Conservation (phyloP, 176 grass and related monocot species). For the Dendrocalamus sinicus region DNA sequence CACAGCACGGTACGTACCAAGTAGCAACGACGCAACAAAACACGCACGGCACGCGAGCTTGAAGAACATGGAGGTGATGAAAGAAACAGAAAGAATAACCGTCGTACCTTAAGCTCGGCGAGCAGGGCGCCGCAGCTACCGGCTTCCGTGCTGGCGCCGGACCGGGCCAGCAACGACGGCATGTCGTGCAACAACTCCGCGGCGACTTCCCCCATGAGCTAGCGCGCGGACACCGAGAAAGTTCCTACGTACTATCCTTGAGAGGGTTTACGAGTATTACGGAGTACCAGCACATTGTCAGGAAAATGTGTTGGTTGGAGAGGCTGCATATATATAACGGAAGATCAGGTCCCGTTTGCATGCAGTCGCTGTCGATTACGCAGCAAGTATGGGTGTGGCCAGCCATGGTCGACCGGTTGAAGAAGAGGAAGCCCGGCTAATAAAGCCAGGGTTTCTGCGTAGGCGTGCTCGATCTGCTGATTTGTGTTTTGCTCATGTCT, state of each 20-base stretch:
- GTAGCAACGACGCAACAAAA: too few relatives aligned
- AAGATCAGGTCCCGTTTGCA: not conserved
- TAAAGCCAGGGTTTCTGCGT: conserved; percentile 38
- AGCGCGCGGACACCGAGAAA: not conserved
- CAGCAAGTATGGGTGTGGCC: not conserved
- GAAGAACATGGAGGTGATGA: not conserved
- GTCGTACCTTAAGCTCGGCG: conserved; percentile 53
- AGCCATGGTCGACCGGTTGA: conserved; percentile 34
- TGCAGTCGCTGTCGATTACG: not conserved
- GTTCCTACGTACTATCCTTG: not conserved
- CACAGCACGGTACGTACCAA: not conserved
- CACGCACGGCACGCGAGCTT: not conserved
- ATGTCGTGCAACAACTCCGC: conserved; percentile 46
- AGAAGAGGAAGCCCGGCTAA: conserved; percentile 30
- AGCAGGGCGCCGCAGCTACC: conserved; percentile 42
- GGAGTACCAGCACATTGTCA: not conserved
- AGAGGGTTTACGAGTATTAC: conserved; percentile 21
- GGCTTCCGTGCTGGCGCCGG: not conserved
- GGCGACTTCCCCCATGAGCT: conserved; percentile 46
- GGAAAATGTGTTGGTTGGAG: not conserved
- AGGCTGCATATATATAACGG: conserved; percentile 2
- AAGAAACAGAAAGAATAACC: not conserved
- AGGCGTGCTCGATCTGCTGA: not conserved
- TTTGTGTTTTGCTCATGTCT: conserved; percentile 28
- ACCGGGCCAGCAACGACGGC: conserved; percentile 25